phyloP scores from a whole-genome alignment of 805 yeast species.

The Saccharomycopsis sp. region DNA sequence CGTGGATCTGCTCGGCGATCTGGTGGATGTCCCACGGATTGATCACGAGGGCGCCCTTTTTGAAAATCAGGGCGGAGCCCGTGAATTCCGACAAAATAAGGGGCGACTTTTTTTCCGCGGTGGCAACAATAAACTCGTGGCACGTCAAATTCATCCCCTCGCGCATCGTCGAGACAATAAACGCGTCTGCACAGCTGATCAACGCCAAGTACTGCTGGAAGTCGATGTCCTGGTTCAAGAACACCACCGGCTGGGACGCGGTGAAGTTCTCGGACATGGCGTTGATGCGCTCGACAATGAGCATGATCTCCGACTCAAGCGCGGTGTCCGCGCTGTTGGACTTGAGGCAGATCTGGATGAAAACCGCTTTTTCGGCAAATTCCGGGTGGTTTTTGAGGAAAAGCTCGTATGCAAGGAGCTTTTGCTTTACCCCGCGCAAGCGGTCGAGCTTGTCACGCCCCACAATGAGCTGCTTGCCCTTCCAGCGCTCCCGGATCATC shows the following conservation, averaged over 20 bases:
- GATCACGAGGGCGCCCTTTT: conserved; percentile 63
- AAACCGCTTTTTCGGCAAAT: conserved; percentile 58
- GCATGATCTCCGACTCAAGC: conserved; percentile 65
- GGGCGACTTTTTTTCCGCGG: conserved; percentile 67
- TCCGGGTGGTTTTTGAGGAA: conserved; percentile 69
- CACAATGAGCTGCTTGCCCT: conserved; percentile 59
- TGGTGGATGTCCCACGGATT: conserved; percentile 86
- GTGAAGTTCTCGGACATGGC: conserved; percentile 68
- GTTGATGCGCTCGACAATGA: conserved; percentile 81
- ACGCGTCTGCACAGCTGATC: conserved; percentile 76
- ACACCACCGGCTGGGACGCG: conserved; percentile 72
- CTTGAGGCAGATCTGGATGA: conserved; percentile 78
- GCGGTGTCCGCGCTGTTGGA: conserved; percentile 47
- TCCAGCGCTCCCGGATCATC: conserved; percentile 76
- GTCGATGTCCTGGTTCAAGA: conserved; percentile 81
- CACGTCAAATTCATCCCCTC: conserved; percentile 97
- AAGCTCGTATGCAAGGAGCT: conserved; percentile 77
- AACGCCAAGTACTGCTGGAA: conserved; percentile 87
- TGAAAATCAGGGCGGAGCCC: conserved; percentile 80
- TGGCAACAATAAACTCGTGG: conserved; percentile 83
- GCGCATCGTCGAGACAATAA: conserved; percentile 84
- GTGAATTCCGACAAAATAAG: conserved; percentile 87
- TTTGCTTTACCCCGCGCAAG: conserved; percentile 83
- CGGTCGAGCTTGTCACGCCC: conserved; percentile 85
- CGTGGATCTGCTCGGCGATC: conserved; percentile 55